These are phyloP conservation scores for Aspergillus nidulans DNA, from an alignment of 495 filamentous ascomycete genomes.

Conservation along the genomic window DNA sequence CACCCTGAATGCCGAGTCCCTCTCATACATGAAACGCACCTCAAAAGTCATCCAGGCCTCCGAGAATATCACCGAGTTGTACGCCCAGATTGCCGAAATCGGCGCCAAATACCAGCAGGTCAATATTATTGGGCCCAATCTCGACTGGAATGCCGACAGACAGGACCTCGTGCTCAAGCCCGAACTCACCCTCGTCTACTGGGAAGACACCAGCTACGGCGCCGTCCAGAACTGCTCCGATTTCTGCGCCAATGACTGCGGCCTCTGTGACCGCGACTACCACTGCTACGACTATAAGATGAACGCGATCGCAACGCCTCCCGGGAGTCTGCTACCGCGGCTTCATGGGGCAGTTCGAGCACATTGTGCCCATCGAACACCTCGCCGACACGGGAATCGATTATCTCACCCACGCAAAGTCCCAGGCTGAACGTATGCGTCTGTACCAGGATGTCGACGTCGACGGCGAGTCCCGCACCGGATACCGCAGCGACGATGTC, in stretches of 20 bases:
- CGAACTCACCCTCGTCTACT: constrained; percentile 9
- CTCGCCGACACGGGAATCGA: constrained; percentile 13
- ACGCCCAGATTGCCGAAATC: constrained; percentile 13
- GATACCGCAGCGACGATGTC: no score
- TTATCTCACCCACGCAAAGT: constrained; percentile 13
- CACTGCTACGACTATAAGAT: constrained; percentile 19
- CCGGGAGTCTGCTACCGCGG: constrained; percentile 15
- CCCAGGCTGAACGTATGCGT: constrained; percentile 15
- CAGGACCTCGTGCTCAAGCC: constrained; percentile 11
- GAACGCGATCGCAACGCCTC: constrained; percentile 10
- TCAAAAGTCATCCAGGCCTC: constrained; percentile 16
- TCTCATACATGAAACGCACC: constrained; percentile 15
- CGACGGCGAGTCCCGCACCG: no score
- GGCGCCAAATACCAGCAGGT: constrained; percentile 15
- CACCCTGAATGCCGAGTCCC: constrained; percentile 17
- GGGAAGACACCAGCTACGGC: constrained; percentile 20
- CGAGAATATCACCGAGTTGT: constrained; percentile 13
- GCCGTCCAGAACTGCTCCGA: constrained; percentile 19
- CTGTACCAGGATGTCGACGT: no score
- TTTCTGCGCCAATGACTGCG: constrained; percentile 23
- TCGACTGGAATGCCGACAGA: constrained; percentile 13
- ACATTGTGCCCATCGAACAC: constrained; percentile 20
- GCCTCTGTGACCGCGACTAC: constrained; percentile 17
- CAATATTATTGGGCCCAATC: constrained; percentile 16
- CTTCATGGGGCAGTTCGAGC: constrained; percentile 19